Base-by-base conservation (phyloP, 192 early-diverging fungal species). In the Backusella psychrophila region DNA sequence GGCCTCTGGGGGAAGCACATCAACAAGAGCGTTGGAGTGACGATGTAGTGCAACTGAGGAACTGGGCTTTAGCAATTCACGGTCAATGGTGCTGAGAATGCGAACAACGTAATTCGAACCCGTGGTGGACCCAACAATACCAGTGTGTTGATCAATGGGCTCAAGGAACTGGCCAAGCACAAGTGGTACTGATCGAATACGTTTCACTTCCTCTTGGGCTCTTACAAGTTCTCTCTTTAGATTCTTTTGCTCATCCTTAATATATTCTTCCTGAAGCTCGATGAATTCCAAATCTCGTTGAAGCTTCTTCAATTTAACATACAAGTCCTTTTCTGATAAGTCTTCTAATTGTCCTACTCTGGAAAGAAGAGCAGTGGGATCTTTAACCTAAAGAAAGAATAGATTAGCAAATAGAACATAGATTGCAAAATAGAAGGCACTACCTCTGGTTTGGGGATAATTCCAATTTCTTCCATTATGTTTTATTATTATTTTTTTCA, bases 151-250 rank as follows among this genome's bases (percentile, higher is more conserved):
- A 84, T 99, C 97, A 78, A 99, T 96, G 9, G 96, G 94, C 81
- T 98, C 97, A 15, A 99, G 83, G 82, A 99, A 99, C 84, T 99
- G 97, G n/a, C 97, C 98, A 80, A 99, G 95, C 15, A 99, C 95
- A 68, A 99, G 88, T 17, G 98, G 98, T 15, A 99, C 97, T 2
- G 97, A 96, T 80, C 97, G 92, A 75, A 99, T 98, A 67, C 98
- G 91, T 86, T 99, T 98, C 35, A 99, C 97, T 84, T 99, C 96
- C 77, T 98, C 97, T 82, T 96, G 94, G 29, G 98, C 96, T 38
- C 95, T 91, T 56, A 98, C 87, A 68, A 99, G 87, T 79, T 99
- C 98, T 53, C 94, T 87, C 81, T 98, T 96, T 69, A 99, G 79
- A 83, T 98, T 97, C 86, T 96, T 95, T 87, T 97, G 95, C 84